Evolutionary conservation across 169 alveolate species (phyloP).

Genomic region (Blepharisma undulans): DNA sequence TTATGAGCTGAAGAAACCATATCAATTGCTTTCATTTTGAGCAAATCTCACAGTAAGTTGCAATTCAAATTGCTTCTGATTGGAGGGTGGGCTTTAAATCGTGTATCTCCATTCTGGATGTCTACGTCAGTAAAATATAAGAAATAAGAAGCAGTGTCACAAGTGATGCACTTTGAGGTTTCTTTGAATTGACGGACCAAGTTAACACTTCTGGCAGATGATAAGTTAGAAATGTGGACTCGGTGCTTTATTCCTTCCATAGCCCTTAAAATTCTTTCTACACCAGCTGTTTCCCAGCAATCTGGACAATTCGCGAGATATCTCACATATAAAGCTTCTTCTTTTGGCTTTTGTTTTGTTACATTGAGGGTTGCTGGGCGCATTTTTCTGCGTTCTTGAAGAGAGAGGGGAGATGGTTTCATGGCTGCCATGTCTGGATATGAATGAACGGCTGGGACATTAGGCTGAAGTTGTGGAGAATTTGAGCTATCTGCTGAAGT

Average conservation of each 20-base stretch:
- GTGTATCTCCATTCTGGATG: background rate
- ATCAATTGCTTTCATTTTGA: conserved; percentile 39
- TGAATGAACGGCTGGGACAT: background rate
- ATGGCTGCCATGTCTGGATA: background rate
- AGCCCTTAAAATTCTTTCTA: background rate
- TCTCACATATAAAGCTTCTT: background rate
- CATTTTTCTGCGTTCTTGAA: background rate
- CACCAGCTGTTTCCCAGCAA: conserved; percentile 32
- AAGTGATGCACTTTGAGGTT: background rate
- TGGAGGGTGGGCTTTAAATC: conserved; percentile 33
- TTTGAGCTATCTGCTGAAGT: background rate
- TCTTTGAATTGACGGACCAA: background rate
- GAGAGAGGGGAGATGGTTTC: background rate
- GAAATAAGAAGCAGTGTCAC: background rate
- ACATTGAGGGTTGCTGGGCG: background rate
- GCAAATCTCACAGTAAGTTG: conserved; percentile 2
- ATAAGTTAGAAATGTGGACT: conserved; percentile 12
- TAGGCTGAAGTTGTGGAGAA: background rate
- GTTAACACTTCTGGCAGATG: background rate
- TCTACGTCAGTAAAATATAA: background rate
- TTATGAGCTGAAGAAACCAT: conserved; percentile 27
- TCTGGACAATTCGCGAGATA: conserved; percentile 33
- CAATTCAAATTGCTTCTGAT: background rate
- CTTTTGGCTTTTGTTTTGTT: background rate
- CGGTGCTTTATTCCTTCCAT: background rate